Conservation (phyloP, 495 filamentous ascomycete species). For the Penicillium pulvis region DNA sequence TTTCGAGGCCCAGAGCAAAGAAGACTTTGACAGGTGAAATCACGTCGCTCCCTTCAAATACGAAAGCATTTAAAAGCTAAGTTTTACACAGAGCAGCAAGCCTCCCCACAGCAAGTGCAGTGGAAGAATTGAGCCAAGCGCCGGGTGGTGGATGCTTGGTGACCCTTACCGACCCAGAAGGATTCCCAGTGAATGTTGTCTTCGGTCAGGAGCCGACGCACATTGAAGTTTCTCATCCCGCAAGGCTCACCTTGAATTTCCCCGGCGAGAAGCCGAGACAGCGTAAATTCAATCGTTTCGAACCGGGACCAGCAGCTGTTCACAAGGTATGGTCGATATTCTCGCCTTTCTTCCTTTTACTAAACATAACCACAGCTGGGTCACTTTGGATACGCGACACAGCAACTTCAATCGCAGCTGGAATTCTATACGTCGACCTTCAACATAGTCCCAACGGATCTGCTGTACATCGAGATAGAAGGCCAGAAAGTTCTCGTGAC, state of each 20-base stretch:
- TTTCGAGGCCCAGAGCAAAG: slow-evolving; percentile 57
- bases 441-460: slow-evolving; percentile 60
- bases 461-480: slow-evolving; percentile 30
- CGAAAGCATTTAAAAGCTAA: neutral
- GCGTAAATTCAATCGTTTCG: slow-evolving; percentile 37
- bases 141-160: slow-evolving; percentile 39
- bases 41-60: neutral
- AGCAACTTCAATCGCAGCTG: slow-evolving; percentile 57
- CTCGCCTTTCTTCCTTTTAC: neutral
- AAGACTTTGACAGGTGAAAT: slow-evolving; percentile 50
- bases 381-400: slow-evolving; percentile 68
- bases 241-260: slow-evolving; percentile 33
- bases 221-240: slow-evolving; percentile 14
- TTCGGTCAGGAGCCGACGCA: slow-evolving; percentile 28
- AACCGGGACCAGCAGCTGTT: slow-evolving; percentile 63
- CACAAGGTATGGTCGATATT: slow-evolving; percentile 52
- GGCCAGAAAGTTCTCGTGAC: slow-evolving; percentile 50
- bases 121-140: slow-evolving; percentile 28
- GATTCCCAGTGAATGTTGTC: slow-evolving; percentile 37
- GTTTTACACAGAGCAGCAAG: slow-evolving; percentile 20
- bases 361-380: slow-evolving; percentile 47
- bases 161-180: slow-evolving; percentile 39
- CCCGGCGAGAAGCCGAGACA: slow-evolving; percentile 34
- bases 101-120: slow-evolving; percentile 29
- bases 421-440: slow-evolving; percentile 67